Conservation (phyloP, 148 eudicot genomes). For the Rhododendron griersonianum region DNA sequence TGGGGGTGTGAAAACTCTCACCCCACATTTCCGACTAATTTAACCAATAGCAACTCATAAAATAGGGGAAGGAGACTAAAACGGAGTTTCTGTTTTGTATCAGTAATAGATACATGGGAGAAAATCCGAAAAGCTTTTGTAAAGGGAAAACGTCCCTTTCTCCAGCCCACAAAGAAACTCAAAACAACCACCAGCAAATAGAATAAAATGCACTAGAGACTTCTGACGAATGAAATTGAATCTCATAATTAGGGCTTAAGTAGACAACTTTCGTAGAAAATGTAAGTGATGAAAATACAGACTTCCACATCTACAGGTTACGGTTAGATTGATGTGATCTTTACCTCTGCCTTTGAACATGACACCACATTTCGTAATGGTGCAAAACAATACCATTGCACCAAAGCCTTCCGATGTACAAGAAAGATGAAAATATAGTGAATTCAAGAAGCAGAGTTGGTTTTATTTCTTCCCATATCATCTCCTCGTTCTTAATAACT, state of each 20-base stretch:
- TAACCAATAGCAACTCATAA: no score
- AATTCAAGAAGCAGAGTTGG: not conserved
- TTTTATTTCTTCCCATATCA: not conserved
- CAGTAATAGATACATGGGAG: not conserved
- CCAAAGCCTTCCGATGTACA: not conserved
- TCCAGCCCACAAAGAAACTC: not conserved
- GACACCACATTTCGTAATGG: not conserved
- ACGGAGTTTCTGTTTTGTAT: no score
- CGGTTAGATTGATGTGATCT: not conserved
- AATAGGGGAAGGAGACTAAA: no score
- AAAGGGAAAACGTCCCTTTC: not conserved
- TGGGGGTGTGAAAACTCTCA: no score
- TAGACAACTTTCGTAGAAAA: not conserved
- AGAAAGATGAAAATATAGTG: not conserved
- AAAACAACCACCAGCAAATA: not conserved
- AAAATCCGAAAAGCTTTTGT: not conserved
- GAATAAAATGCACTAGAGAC: not conserved
- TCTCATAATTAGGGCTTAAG: not conserved
- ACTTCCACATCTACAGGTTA: not conserved
- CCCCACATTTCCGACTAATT: no score
- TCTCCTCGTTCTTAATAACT: not conserved
- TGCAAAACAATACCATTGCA: not conserved
- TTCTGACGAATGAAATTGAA: not conserved
- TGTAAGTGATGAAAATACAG: not conserved
- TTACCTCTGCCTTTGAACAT: not conserved